Evolutionary conservation across 2,329 filamentous ascomycete species (phyloP), one percentile per base, ranked within the genome.

Genomic region (Thermoascus crustaceus): DNA sequence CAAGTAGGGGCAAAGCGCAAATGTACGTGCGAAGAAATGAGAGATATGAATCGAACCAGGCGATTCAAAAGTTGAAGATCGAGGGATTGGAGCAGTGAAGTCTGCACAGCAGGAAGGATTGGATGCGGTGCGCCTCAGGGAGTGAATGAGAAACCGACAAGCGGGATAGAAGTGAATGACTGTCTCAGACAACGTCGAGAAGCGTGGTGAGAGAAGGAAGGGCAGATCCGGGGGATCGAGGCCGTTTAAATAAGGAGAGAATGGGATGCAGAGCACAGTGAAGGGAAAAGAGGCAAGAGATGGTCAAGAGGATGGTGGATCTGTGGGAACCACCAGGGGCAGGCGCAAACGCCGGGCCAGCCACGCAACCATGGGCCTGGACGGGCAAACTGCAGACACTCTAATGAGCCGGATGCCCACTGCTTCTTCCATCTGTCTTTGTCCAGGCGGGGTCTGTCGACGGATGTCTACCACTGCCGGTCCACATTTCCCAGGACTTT

Each of bases 1-100:
- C n/a, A n/a, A n/a, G n/a, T n/a, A n/a, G n/a, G n/a, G n/a, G 26
- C 9, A 17, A 29, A 19, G 29, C 10, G 24, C 26, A 37, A 24
- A n/a, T n/a, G n/a, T n/a, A n/a, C n/a, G n/a, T 37, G 24, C 9
- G 37, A 31, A 27, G 32, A 16, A 18, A 29, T 32, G 25, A 23
- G 26, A 33, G 21, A n/a, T 22, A 33, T 21, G 38, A 43, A 43
- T 43, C 40, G 40, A 38, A 29, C 26, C 40, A 37, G 26, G 38
- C 40, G 40, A 43, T 37, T 31, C 29, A 22, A 27, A 26, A 38
- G 6, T 20, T 19, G 21, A 24, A 16, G 35, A 22, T 22, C 32
- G 27, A n/a, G 18, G 27, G 21, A 26, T 37, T 37, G 40, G 33
- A 32, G 26, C 21, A 34, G 19, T 37, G 37, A 38, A 42, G 36